Evolutionary conservation across 805 yeast species (phyloP).

Genomic region (Yarrowia bubula): DNA sequence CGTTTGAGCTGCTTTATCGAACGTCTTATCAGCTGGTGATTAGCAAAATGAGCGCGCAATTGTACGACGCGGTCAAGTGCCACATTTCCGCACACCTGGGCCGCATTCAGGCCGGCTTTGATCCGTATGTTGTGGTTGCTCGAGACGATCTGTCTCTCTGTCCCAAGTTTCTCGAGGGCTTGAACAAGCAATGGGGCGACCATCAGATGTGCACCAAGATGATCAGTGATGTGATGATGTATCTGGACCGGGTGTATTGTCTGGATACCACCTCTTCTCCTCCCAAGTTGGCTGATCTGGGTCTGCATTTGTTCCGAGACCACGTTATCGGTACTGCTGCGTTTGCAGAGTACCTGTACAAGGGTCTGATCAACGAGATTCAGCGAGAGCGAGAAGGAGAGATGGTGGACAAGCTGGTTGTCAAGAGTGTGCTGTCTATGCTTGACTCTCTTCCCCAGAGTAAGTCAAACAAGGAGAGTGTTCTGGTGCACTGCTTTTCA

Average conservation of each 20-base stretch:
- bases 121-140: background rate
- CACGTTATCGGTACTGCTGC: conserved; percentile 52
- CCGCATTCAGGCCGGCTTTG: background rate
- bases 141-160: conserved; percentile 1
- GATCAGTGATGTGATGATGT: conserved; percentile 81
- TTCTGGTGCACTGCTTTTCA: conserved; percentile 64
- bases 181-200: conserved; percentile 61
- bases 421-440: conserved; percentile 66
- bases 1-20: conserved; percentile 80
- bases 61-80: conserved; percentile 59
- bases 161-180: conserved; percentile 38
- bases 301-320: conserved; percentile 64
- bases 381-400: conserved; percentile 56
- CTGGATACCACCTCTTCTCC: conserved; percentile 58
- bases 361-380: conserved; percentile 54
- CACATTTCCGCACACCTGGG: conserved; percentile 47
- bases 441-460: conserved; percentile 54
- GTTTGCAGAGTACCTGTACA: conserved; percentile 52
- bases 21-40: conserved; percentile 75
- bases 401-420: conserved; percentile 54
- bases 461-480: conserved; percentile 47
- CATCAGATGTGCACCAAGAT: conserved; percentile 71
- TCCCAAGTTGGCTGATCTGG: conserved; percentile 62
- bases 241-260: conserved; percentile 80
- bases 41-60: conserved; percentile 60